Evolutionary conservation across 768 basidiomycete species (phyloP), one percentile per base, ranked within the genome.

Genomic region (Grammothele lineata): DNA sequence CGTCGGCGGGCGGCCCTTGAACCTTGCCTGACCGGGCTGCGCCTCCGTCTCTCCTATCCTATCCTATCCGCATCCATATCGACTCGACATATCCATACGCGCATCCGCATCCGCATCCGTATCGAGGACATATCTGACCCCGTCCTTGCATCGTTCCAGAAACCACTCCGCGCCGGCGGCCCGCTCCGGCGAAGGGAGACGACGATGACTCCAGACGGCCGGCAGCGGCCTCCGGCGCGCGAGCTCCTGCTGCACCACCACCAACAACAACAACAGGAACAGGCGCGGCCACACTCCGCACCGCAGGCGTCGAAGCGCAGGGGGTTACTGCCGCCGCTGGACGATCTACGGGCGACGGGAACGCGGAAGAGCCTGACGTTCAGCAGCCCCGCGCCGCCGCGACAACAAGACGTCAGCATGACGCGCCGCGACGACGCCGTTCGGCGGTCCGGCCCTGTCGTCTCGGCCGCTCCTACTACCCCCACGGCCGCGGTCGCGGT

Each of bases 121-220:
- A n/a, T n/a, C n/a, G n/a, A n/a, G n/a, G n/a, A n/a, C n/a, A n/a
- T n/a, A n/a, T n/a, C n/a, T n/a, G n/a, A n/a, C n/a, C n/a, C n/a
- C n/a, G n/a, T n/a, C n/a, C n/a, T n/a, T n/a, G n/a, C n/a, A n/a
- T n/a, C n/a, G n/a, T n/a, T n/a, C n/a, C n/a, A n/a, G n/a, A n/a
- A n/a, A n/a, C n/a, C n/a, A n/a, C n/a, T n/a, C n/a, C n/a, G n/a
- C n/a, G n/a, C n/a, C n/a, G n/a, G n/a, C 42, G 56, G 62, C 39
- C 57, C 54, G 48, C 58, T 75, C 48, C 66, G 66, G 62, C 69
- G 75, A 49, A 57, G 64, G 57, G 76, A 76, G 39, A 76, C 76
- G 4, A 75, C 74, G 25, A 58, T 75, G 48, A 77, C 72, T 17
- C 64, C 68, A 35, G 72, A 70, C 38, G 73, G 72, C 43, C 66